These are phyloP conservation scores for Blastomyces parvus DNA, from an alignment of 2,329 filamentous ascomycete genomes.

Conservation along the genomic window DNA sequence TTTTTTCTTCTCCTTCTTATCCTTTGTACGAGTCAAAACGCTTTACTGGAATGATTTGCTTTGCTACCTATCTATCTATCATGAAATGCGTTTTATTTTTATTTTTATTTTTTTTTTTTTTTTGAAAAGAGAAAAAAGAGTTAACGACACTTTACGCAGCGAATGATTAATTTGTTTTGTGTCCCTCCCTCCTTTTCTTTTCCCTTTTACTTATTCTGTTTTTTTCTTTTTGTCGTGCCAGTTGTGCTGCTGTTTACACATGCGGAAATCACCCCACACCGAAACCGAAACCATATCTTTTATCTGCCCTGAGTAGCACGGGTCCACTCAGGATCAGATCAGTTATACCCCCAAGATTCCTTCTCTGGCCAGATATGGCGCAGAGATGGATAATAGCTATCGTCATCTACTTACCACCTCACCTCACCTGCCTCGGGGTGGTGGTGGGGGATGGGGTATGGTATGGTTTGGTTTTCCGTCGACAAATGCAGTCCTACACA, in stretches of 20 bases:
- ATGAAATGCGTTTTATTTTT: constrained; percentile 5
- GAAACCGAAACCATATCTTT: too few relatives aligned
- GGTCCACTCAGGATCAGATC: neutral
- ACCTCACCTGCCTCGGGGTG: neutral
- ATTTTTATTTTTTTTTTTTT: too few relatives aligned
- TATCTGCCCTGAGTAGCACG: neutral
- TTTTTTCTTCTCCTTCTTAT: neutral
- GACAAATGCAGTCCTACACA: neutral
- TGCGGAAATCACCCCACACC: neutral
- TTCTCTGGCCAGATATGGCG: neutral
- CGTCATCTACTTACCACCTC: too few relatives aligned
- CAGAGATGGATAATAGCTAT: too few relatives aligned
- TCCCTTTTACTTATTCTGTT: too few relatives aligned
- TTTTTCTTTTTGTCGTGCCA: neutral
- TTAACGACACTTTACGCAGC: constrained; percentile 12
- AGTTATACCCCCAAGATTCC: neutral
- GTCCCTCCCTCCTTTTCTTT: neutral
- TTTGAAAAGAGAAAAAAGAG: neutral
- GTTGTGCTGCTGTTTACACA: neutral
- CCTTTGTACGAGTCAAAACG: constrained; percentile 3
- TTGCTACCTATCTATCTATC: neutral
- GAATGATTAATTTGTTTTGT: constrained; percentile 7
- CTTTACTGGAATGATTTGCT: constrained; percentile 2
- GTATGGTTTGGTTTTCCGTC: too few relatives aligned
- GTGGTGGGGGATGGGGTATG: neutral